phyloP scores from a whole-genome alignment of 495 filamentous ascomycete species.

The Podospora sp. region DNA sequence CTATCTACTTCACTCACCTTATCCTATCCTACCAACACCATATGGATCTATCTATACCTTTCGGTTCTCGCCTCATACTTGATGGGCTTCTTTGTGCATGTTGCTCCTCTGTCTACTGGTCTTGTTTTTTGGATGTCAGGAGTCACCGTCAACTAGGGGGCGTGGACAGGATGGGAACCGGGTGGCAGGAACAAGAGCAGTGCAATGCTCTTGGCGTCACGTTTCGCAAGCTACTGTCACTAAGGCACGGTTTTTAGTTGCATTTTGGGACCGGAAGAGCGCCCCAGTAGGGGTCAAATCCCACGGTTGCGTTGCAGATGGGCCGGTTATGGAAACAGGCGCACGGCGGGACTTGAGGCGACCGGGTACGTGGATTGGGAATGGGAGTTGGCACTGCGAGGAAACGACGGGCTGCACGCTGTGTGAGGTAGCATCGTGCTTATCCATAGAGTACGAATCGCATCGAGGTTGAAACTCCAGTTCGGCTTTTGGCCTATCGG shows the following conservation, averaged over 20 bases:
- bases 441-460: too few relatives aligned
- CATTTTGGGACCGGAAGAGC: too few relatives aligned
- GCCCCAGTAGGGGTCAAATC: too few relatives aligned
- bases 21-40: constrained; percentile 1
- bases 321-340: not conserved
- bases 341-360: not conserved
- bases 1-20: constrained; percentile 8
- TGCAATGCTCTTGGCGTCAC: too few relatives aligned
- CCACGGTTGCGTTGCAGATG: not conserved
- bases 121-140: not conserved
- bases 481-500: not conserved
- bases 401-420: too few relatives aligned
- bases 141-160: too few relatives aligned
- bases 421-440: too few relatives aligned
- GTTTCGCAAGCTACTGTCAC: too few relatives aligned
- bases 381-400: too few relatives aligned
- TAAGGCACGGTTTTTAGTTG: too few relatives aligned
- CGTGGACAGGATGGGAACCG: not conserved
- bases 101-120: not conserved
- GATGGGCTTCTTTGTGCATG: not conserved
- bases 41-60: not conserved
- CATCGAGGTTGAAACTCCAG: not conserved
- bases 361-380: not conserved
- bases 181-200: not conserved
- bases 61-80: not conserved